Base-by-base conservation (phyloP, 495 filamentous ascomycete species). In the Diplogelasinospora grovesii region DNA sequence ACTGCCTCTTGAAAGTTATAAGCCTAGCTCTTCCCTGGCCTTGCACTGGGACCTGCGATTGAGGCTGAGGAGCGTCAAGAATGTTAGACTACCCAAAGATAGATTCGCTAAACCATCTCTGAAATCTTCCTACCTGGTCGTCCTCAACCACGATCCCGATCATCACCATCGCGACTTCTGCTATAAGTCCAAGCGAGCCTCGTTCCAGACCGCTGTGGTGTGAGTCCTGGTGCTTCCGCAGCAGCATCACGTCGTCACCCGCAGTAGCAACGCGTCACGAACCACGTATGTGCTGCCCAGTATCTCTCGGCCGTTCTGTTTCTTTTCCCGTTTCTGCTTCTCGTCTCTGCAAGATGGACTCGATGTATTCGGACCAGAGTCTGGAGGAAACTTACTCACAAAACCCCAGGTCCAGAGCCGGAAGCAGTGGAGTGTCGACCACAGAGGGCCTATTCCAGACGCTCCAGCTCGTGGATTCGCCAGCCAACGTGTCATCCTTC, bases 311-410 rank as follows among this genome's bases (percentile, higher is more conserved):
- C 28, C 29, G n/a, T 36, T 36, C 23, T 16, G 18, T 34, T 43
- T 41, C 35, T 36, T 15, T 39, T 32, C n/a, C n/a, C n/a, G 49
- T 31, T 35, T 31, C 19, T 13, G 19, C 13, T 5, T 16, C 32
- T n/a, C n/a, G n/a, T n/a, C n/a, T n/a, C n/a, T n/a, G 15, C 20
- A 54, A 47, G 29, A 70, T 69, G 65, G 52, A 59, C 43, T 40
- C 52, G 34, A 38, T 48, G 33, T 56, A 59, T 43, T 40, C 46
- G 40, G 44, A 53, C 43, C 53, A 53, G 18, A 39, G 39, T 53
- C 48, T 47, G 46, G 55, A 62, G 49, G 49, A 60, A 42, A 59
- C 61, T 63, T 66, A 65, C 68, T 69, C 60, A 70, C 63, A 55
- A 32, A 61, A 48, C 37, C 48, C 61, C 56, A 71, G 66, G 34